A percentile compares a stretch with the other conserved stretches of the same genome.
phyloP scores from a whole-genome alignment of 169 alveolate genomes.

The Plasmodium ovale region DNA sequence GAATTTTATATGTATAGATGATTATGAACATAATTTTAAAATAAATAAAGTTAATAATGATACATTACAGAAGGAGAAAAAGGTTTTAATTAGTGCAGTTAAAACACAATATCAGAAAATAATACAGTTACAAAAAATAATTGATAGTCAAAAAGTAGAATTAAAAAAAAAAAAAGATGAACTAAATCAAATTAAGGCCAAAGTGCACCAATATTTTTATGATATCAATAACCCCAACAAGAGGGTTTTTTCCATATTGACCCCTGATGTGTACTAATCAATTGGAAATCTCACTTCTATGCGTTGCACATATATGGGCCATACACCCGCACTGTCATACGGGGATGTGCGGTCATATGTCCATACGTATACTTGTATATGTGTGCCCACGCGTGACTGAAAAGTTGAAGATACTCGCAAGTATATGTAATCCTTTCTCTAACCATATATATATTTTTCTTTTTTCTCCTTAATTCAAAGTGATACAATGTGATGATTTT shows the following conservation, averaged over 20 bases:
- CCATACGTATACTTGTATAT: not conserved
- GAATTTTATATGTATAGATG: conserved; percentile 18
- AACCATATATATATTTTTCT: too few relatives aligned
- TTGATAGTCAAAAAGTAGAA: conserved; percentile 57
- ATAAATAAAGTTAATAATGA: conserved; percentile 17
- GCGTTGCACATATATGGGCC: too few relatives aligned
- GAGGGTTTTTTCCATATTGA: conserved; percentile 29
- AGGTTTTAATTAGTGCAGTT: conserved; percentile 70
- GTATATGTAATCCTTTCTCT: too few relatives aligned
- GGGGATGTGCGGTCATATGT: not conserved
- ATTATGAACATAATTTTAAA: conserved; percentile 14
- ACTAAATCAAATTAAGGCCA: conserved; percentile 72
- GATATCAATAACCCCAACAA: conserved; percentile 65
- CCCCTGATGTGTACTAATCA: conserved; percentile 63
- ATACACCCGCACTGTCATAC: not conserved
- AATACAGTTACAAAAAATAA: conserved; percentile 40
- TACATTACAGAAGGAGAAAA: conserved; percentile 59
- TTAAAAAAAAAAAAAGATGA: conserved; percentile 70
- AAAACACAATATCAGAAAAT: conserved; percentile 64
- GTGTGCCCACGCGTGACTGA: not conserved
- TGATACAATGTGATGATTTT: too few relatives aligned
- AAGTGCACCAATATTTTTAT: conserved; percentile 69
- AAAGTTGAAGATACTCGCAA: not conserved
- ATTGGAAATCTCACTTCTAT: too few relatives aligned
- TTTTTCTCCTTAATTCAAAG: too few relatives aligned